Percentiles rank a stretch among this genome's conserved stretches.
phyloP scores from a whole-genome alignment of 805 yeast species.

The Diddensiella transvaalensis region DNA sequence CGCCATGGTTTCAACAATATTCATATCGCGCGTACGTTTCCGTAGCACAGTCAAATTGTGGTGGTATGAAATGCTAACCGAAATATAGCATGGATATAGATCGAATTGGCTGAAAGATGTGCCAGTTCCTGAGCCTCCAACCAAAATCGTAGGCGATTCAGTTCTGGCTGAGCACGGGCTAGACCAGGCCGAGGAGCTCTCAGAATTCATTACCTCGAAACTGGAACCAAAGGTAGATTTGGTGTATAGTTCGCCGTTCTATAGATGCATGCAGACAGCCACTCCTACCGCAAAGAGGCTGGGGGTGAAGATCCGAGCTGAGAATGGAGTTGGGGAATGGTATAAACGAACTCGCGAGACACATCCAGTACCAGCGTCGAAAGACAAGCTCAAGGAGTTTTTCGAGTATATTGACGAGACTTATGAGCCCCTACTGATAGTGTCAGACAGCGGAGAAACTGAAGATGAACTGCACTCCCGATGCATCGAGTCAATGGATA shows the following conservation, averaged over 20 bases:
- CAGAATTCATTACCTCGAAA: conserved; percentile 48
- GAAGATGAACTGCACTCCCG: conserved; percentile 66
- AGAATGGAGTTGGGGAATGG: conserved; percentile 92
- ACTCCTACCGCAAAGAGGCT: conserved; percentile 61
- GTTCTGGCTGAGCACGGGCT: conserved; percentile 84
- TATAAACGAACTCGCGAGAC: conserved; percentile 48
- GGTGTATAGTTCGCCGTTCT: conserved; percentile 79
- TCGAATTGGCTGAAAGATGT: conserved; percentile 69
- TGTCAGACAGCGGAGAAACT: conserved; percentile 69
- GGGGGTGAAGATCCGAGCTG: conserved; percentile 59
- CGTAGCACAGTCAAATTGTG: too few species aligned
- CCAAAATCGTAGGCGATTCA: conserved; percentile 89
- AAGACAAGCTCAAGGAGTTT: conserved; percentile 46
- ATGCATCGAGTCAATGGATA: conserved; percentile 49
- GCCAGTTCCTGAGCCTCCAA: conserved; percentile 70
- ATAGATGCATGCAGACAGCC: conserved; percentile 82
- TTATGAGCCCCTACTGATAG: conserved; percentile 56
- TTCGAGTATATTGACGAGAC: conserved; percentile 48
- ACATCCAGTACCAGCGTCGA: conserved; percentile 65
- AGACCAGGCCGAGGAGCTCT: conserved; percentile 80
- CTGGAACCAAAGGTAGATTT: conserved; percentile 60
- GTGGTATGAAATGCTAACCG: too few species aligned
- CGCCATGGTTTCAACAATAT: conserved; percentile 31
- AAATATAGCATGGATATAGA: conserved; percentile 76
- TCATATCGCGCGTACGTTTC: conserved; percentile 25